Conservation (phyloP, 2,329 filamentous ascomycete genomes). For the Amesomyces nigricolor region DNA sequence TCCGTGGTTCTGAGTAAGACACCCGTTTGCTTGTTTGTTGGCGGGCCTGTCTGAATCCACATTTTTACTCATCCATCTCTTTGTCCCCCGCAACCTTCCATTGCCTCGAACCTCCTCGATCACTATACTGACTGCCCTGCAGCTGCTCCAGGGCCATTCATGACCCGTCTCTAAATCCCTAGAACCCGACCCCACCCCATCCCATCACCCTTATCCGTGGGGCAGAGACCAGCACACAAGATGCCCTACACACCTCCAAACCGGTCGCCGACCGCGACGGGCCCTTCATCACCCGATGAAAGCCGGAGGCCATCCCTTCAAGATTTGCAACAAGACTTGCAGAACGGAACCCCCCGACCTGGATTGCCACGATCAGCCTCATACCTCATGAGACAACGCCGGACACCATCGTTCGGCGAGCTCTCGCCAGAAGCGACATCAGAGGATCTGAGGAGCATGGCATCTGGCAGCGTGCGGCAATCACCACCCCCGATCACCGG, state of each 20-base stretch:
- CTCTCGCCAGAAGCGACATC: constrained; percentile 46
- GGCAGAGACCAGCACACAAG: constrained; percentile 20
- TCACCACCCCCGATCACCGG: constrained; percentile 78
- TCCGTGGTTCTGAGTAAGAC: constrained; percentile 3
- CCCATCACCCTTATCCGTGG: background rate
- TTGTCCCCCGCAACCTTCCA: background rate
- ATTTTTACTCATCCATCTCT: background rate
- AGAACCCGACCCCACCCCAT: background rate
- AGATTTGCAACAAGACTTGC: constrained; percentile 25
- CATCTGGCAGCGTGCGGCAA: constrained; percentile 62
- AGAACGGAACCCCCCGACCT: constrained; percentile 41
- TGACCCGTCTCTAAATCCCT: constrained; percentile 16
- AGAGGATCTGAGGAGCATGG: constrained; percentile 44
- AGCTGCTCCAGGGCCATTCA: constrained; percentile 11
- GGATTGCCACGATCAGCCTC: constrained; percentile 59
- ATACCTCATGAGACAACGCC: constrained; percentile 59
- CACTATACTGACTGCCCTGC: constrained; percentile 5
- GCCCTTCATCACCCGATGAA: constrained; percentile 48
- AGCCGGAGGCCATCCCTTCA: constrained; percentile 57
- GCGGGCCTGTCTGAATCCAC: constrained; percentile 1
- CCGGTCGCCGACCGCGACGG: constrained; percentile 56
- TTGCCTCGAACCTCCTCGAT: background rate
- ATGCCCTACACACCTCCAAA: constrained; percentile 88
- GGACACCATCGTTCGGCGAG: constrained; percentile 48
- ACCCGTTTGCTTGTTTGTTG: background rate